Evolutionary conservation across 2,329 filamentous ascomycete species (phyloP), one percentile per base, ranked within the genome.

Genomic region (Cladophialophora immunda): DNA sequence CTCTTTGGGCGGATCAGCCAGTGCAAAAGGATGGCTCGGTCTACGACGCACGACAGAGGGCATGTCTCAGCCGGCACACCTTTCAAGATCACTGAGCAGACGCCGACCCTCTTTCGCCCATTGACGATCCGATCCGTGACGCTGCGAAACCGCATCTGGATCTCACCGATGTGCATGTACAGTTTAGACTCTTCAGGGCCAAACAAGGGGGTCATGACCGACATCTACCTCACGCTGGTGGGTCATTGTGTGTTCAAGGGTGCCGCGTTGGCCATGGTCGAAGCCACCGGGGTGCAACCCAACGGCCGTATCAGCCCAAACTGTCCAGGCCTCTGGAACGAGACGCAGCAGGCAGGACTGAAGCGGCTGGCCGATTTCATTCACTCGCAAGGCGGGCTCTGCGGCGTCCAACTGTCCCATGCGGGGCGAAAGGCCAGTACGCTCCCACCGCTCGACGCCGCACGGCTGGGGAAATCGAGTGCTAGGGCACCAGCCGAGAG

Each of bases 361-460:
- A 86, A 84, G 75, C 85, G 86, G 67, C 85, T 94, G 56, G 86
- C 89, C 45, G 91, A 95, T 68, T 95, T 93, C 69, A 87, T 90
- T 1, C 92, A 97, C 81, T 87, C 86, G 30, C 93, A 97, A 78
- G 86, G 85, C 75, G 89, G 92, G 75, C 87, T 90, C 71, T 87
- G 92, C 59, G 92, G 87, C 60, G 89, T 97, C 68, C 93, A 97
- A 81, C 83, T 97, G 4, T 91, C 82, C 1, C 93, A 97, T 75
- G 93, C 92, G 0, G 93, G 93, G 6, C 78, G 86, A 34, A 89
- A 89, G 72, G 86, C 86, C 4, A 83, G 80, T 69, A 87, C 84
- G 4, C 82, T 87, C 2, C 84, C 86, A 0, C n/a, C n/a, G n/a
- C n/a, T n/a, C n/a, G n/a, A n/a, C n/a, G n/a, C n/a, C n/a, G n/a